These are phyloP conservation scores for Artemisia annua DNA, from an alignment of 129 eudicot genomes.

Conservation along the genomic window DNA sequence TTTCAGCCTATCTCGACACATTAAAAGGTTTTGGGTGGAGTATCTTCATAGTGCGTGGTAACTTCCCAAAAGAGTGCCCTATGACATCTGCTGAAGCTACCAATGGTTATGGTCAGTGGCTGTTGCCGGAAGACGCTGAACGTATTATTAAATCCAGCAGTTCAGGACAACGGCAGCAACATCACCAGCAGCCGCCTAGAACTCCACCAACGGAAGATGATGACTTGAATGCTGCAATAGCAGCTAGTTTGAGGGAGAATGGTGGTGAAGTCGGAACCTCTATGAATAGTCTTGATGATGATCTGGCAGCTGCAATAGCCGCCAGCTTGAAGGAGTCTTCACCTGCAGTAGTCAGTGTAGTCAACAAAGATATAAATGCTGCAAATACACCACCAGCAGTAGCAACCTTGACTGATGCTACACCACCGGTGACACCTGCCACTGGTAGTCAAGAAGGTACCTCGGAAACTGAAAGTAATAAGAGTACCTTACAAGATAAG, in stretches of 20 bases:
- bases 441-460: conserved; percentile 5
- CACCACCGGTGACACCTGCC: conserved; percentile 11
- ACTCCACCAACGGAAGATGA: conserved; percentile 50
- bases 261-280: conserved; percentile 35
- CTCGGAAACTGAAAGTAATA: conserved; percentile 27
- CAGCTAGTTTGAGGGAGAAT: conserved; percentile 88
- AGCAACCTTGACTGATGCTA: conserved; percentile 14
- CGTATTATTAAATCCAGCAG: conserved; percentile 74
- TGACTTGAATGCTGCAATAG: conserved; percentile 85
- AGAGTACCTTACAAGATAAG: conserved; percentile 21
- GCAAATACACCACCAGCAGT: neutral
- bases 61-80: conserved; percentile 88
- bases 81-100: conserved; percentile 79
- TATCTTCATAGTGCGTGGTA: conserved; percentile 83
- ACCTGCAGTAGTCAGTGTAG: conserved; percentile 19
- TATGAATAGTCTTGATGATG: conserved; percentile 33
- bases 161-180: conserved; percentile 38
- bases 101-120: conserved; percentile 89
- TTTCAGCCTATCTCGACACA: conserved; percentile 90
- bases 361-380: conserved; percentile 16
- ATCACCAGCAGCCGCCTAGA: conserved; percentile 36
- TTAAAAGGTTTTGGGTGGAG: conserved; percentile 94
- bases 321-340: conserved; percentile 42
- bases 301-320: conserved; percentile 41
- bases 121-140: conserved; percentile 79